Evolutionary conservation across 2,329 filamentous ascomycete genomes (phyloP).

Genomic region (Pseudogymnoascus pannorum): DNA sequence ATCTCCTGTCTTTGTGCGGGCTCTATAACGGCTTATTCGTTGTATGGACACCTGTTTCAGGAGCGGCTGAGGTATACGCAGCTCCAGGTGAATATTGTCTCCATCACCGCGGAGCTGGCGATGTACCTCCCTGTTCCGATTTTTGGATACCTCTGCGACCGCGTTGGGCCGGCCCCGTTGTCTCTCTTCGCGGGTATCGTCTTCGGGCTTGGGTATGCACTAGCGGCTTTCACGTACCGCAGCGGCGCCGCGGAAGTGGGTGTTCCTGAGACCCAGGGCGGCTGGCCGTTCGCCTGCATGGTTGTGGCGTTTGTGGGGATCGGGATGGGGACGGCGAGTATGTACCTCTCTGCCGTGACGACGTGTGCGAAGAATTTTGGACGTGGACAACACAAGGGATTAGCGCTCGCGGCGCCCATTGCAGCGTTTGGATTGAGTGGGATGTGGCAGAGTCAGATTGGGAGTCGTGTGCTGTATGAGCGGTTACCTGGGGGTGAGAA

Average conservation of each 20-base stretch:
- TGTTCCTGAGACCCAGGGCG: conserved; percentile 33
- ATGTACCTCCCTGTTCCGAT: conserved; percentile 89
- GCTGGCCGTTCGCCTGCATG: conserved; percentile 75
- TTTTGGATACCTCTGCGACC: conserved; percentile 87
- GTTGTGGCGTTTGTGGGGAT: conserved; percentile 75
- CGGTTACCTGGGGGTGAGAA: conserved; percentile 52
- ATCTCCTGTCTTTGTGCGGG: conserved; percentile 69
- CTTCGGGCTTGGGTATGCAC: conserved; percentile 74
- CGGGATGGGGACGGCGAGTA: conserved; percentile 74
- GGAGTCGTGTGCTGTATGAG: conserved; percentile 70
- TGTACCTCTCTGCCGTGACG: conserved; percentile 88
- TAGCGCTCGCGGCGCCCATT: conserved; percentile 85
- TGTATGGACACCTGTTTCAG: conserved; percentile 89
- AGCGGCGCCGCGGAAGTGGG: conserved; percentile 40
- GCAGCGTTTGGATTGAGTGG: conserved; percentile 88
- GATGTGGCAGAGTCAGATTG: conserved; percentile 92
- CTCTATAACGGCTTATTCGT: conserved; percentile 85
- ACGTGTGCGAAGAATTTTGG: conserved; percentile 98
- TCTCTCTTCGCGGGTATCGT: conserved; percentile 64
- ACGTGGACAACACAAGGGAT: conserved; percentile 73
- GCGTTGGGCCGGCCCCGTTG: conserved; percentile 71
- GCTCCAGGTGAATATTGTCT: conserved; percentile 83
- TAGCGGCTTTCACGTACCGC: conserved; percentile 73
- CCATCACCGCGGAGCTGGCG: conserved; percentile 77
- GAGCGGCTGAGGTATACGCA: conserved; percentile 81